Conservation (phyloP, 768 basidiomycete genomes). For the Trametopsis cervina region DNA sequence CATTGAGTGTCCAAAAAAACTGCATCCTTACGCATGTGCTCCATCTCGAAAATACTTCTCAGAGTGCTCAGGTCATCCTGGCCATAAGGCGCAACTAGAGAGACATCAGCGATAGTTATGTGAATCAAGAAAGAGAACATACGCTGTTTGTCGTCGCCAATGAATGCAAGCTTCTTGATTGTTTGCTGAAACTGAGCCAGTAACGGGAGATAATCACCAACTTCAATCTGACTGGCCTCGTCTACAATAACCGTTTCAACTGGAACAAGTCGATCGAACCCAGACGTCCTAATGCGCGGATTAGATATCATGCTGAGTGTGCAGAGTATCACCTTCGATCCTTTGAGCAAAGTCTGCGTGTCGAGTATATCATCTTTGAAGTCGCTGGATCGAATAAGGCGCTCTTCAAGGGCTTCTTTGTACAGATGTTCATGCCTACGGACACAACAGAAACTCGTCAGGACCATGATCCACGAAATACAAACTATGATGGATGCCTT, state of each 20-base stretch:
- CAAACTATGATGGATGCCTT: not conserved
- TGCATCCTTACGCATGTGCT: slow-evolving; percentile 19
- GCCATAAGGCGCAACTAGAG: slow-evolving; percentile 29
- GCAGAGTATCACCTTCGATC: slow-evolving; percentile 34
- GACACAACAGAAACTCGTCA: not conserved
- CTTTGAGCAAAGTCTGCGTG: slow-evolving; percentile 22
- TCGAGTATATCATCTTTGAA: slow-evolving; percentile 13
- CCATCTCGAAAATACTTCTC: slow-evolving; percentile 28
- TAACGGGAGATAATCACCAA: slow-evolving; percentile 32
- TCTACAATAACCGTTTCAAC: slow-evolving; percentile 36
- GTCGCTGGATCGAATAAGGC: slow-evolving; percentile 32
- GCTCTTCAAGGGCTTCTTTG: slow-evolving; percentile 19
- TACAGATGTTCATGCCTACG: slow-evolving; percentile 48
- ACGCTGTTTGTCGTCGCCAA: slow-evolving; percentile 29
- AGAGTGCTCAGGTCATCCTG: slow-evolving; percentile 23
- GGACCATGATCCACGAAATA: not conserved
- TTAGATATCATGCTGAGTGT: slow-evolving; percentile 42
- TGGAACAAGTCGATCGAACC: slow-evolving; percentile 24
- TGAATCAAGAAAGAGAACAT: not conserved
- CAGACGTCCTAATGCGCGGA: not conserved
- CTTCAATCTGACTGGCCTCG: slow-evolving; percentile 42
- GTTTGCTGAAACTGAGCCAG: slow-evolving; percentile 15
- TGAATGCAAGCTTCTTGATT: slow-evolving; percentile 22
- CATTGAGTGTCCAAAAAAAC: slow-evolving; percentile 29
- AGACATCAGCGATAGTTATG: not conserved